Conservation (phyloP, 768 basidiomycete species). For the Naganishia antarctica region DNA sequence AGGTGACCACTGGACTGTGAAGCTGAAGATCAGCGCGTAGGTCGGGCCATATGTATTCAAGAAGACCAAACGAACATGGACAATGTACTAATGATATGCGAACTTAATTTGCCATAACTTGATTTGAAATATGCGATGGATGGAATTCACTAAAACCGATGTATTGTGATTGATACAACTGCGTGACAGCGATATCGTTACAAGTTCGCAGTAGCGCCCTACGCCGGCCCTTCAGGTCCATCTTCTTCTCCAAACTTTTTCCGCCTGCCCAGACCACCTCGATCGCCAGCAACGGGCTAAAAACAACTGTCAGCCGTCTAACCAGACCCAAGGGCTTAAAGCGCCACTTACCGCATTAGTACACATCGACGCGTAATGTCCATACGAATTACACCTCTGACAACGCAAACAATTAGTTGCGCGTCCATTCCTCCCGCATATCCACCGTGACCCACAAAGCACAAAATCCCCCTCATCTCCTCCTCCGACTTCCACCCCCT, state of each 20-base stretch:
- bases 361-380: slow-evolving; percentile 93
- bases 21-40: not conserved
- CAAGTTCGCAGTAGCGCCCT: not conserved
- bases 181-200: not conserved
- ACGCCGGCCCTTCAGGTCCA: not conserved
- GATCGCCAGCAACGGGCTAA: slow-evolving; percentile 79
- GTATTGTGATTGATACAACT: too few species aligned
- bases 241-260: slow-evolving; percentile 28
- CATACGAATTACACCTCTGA: slow-evolving; percentile 49
- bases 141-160: too few species aligned
- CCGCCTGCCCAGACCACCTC: slow-evolving; percentile 61
- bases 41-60: too few species aligned
- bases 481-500: slow-evolving; percentile 40
- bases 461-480: slow-evolving; percentile 45
- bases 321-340: too few species aligned
- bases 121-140: too few species aligned
- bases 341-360: slow-evolving; percentile 55
- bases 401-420: slow-evolving; percentile 5
- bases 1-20: not conserved
- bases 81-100: too few species aligned
- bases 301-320: slow-evolving; percentile 4
- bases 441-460: slow-evolving; percentile 41
- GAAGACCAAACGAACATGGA: too few species aligned
- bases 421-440: slow-evolving; percentile 1
- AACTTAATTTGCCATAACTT: too few species aligned